Evolutionary conservation across 2,329 filamentous ascomycete species (phyloP), one percentile per base, ranked within the genome.

Genomic region (Xylariomycetidae sp.): DNA sequence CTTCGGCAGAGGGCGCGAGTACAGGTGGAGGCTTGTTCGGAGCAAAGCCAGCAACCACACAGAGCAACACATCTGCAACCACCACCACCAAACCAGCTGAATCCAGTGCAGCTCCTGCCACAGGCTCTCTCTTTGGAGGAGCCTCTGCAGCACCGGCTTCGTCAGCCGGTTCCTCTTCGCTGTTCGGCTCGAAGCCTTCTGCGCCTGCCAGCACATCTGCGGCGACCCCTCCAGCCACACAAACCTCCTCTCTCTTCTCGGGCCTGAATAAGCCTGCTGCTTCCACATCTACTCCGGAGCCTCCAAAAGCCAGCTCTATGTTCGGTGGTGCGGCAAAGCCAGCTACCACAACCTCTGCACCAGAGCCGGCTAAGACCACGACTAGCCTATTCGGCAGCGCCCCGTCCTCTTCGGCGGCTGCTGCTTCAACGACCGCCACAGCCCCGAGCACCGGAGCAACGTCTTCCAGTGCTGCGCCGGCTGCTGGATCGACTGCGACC

Each of bases 361-460:
- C 59, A 10, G 49, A 56, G 7, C 32, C 53, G 6, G 33, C 53
- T 24, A 55, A 56, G 26, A 31, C 58, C 13, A 32, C 53, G 19
- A 35, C 44, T 28, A 42, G 31, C 33, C 37, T 57, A 12, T 54
- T 61, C 17, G 53, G 57, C 24, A 35, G 45, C 12, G 33, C 42
- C 7, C 20, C 50, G 19, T 31, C 48, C 25, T 40, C 56, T 4
- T 37, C 52, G 3, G 38, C 50, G 3, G 38, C 49, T 19, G 29
- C 50, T 15, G 42, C 54, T 16, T 31, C 53, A 14, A 31, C 50
- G 16, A 36, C 53, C 12, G 44, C 52, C 16, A 23, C 52, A 13
- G 39, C 47, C 4, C 30, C 49, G 14, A 37, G 35, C 28, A 35
- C 43, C 6, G 39, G 56, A 4, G 38, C 60, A 10, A 42, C 59